Conservation (phyloP, 2,329 filamentous ascomycete species). For the Pseudocercospora pini-densiflorae region DNA sequence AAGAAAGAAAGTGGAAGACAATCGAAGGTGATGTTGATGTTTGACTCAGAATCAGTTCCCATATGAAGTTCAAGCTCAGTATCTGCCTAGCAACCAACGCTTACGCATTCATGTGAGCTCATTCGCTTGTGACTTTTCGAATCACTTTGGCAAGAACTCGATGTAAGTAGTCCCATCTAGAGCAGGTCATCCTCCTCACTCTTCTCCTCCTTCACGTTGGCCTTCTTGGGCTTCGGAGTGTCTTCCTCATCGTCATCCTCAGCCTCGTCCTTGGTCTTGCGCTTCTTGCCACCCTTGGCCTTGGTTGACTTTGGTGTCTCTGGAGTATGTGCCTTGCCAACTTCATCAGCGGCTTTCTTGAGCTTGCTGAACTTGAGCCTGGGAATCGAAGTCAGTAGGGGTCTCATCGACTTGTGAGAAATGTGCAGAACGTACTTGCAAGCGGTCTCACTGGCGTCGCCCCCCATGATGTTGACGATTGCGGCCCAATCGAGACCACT, state of each 20-base stretch:
- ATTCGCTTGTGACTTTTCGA: background rate
- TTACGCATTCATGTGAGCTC: background rate
- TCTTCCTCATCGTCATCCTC: background rate
- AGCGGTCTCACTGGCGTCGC: constrained; percentile 5
- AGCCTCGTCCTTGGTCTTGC: constrained; percentile 3
- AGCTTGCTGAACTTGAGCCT: constrained; percentile 18
- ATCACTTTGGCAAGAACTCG: background rate
- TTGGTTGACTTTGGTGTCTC: constrained; percentile 4
- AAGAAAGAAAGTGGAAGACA: background rate
- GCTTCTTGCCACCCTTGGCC: constrained; percentile 8
- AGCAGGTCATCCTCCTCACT: constrained; percentile 2
- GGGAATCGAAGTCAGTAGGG: background rate
- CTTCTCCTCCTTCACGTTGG: background rate
- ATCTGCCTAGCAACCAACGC: background rate
- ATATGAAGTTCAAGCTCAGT: background rate
- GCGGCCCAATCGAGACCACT: constrained; percentile 3
- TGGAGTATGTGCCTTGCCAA: background rate
- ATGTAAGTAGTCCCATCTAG: background rate
- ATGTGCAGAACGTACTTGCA: background rate
- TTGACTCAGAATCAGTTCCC: background rate
- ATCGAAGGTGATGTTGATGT: background rate
- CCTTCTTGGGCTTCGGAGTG: background rate
- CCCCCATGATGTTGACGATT: constrained; percentile 14
- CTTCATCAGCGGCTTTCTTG: constrained; percentile 12
- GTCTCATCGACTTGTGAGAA: background rate